Conservation (phyloP, 768 basidiomycete species). For the Amanita pseudoporphyria region DNA sequence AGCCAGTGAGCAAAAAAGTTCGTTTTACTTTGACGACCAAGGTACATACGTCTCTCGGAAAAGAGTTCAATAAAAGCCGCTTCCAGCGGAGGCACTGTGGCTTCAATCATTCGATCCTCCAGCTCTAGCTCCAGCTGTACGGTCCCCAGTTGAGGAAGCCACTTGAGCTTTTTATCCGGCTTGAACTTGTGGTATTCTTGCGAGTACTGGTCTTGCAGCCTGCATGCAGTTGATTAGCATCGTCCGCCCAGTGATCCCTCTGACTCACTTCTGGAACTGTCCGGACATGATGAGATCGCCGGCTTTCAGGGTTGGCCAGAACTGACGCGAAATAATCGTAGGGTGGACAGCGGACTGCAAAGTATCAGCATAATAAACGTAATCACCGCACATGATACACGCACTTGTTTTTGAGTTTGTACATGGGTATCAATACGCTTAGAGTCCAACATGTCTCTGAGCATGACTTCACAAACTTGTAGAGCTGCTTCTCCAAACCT, state of each 20-base stretch:
- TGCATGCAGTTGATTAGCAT: slow-evolving; percentile 18
- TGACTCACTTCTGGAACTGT: slow-evolving; percentile 65
- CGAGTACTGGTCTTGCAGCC: slow-evolving; percentile 69
- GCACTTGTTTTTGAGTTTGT: slow-evolving; percentile 60
- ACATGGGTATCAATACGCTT: slow-evolving; percentile 83
- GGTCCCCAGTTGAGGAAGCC: slow-evolving; percentile 85
- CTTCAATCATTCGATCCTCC: slow-evolving; percentile 66
- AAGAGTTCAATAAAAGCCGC: slow-evolving; percentile 89
- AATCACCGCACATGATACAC: slow-evolving; percentile 13
- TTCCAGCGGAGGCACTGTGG: slow-evolving; percentile 79
- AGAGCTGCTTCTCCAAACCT: slow-evolving; percentile 91
- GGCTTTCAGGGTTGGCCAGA: slow-evolving; percentile 85
- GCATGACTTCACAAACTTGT: slow-evolving; percentile 97
- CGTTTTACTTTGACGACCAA: not conserved
- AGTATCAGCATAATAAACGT: not conserved
- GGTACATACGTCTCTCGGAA: slow-evolving; percentile 46
- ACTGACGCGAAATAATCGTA: slow-evolving; percentile 86
- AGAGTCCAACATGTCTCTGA: slow-evolving; percentile 95
- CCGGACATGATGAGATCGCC: slow-evolving; percentile 74
- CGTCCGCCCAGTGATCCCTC: not conserved
- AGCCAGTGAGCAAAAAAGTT: not conserved
- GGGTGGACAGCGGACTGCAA: slow-evolving; percentile 69
- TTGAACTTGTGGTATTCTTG: slow-evolving; percentile 76
- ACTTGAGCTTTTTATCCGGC: slow-evolving; percentile 85
- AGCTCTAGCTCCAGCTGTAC: slow-evolving; percentile 75